These are phyloP conservation scores for Panus rudis DNA, from an alignment of 768 basidiomycete genomes.

Conservation along the genomic window DNA sequence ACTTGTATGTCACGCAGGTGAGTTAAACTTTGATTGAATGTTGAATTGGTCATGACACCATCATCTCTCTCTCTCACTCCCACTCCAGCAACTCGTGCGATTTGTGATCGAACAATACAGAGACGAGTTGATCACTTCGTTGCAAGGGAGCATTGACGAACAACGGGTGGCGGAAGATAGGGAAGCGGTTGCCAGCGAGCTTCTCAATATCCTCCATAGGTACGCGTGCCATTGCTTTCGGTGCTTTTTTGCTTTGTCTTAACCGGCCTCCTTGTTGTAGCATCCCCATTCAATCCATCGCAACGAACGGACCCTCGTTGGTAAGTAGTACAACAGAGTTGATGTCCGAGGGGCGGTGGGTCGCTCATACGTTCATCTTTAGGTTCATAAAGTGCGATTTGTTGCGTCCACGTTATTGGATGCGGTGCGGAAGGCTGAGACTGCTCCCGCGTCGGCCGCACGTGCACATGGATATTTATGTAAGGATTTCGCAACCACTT, in stretches of 20 bases:
- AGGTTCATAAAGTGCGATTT: conserved; percentile 91
- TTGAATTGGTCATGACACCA: conserved; percentile 1
- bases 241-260: conserved; percentile 1
- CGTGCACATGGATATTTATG: conserved; percentile 85
- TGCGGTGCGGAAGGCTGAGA: conserved; percentile 74
- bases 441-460: conserved; percentile 71
- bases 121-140: conserved; percentile 68
- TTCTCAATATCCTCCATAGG: conserved; percentile 83
- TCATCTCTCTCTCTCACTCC: conserved; percentile 3
- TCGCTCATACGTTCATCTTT: conserved; percentile 11
- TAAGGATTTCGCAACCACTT: conserved; percentile 31
- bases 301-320: conserved; percentile 79
- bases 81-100: conserved; percentile 77
- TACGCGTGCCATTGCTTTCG: conserved; percentile 20
- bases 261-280: conserved; percentile 28
- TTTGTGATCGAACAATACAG: conserved; percentile 91
- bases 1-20: conserved; percentile 89
- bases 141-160: conserved; percentile 61
- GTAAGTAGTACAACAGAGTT: conserved; percentile 25
- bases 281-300: conserved; percentile 91
- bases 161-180: conserved; percentile 61
- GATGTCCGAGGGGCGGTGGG: background rate
- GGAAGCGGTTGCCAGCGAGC: conserved; percentile 81
- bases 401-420: conserved; percentile 87
- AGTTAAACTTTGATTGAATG: conserved; percentile 12